A percentile compares a stretch with the other conserved stretches of the same genome.
Conservation (phyloP, 192 early-diverging fungal genomes). For the Coemansia umbellata region DNA sequence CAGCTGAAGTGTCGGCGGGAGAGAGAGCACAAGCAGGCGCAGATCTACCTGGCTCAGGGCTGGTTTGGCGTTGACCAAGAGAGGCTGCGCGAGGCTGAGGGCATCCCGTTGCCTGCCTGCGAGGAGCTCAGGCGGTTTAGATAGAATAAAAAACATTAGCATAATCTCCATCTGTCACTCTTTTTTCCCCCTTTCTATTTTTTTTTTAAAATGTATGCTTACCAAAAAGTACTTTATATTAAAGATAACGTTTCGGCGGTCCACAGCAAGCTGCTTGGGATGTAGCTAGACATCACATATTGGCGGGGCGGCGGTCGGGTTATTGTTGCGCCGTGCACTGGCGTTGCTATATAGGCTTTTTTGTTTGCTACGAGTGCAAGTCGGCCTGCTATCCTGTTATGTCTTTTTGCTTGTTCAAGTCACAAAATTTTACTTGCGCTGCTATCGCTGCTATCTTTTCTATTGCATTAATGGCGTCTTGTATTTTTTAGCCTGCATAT, state of each 20-base stretch:
- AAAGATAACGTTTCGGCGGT: too few relatives aligned
- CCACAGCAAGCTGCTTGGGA: conserved; percentile 15
- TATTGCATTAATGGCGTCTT: conserved; percentile 43
- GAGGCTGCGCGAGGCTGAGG: conserved; percentile 60
- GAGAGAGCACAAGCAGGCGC: conserved; percentile 52
- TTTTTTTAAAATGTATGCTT: neutral
- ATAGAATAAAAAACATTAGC: too few relatives aligned
- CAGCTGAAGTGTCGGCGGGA: conserved; percentile 65
- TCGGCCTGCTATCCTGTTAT: conserved; percentile 65
- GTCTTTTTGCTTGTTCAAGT: conserved; percentile 29
- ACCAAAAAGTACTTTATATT: neutral
- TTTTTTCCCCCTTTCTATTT: conserved; percentile 1
- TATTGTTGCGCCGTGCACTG: conserved; percentile 43
- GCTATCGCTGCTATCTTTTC: conserved; percentile 34
- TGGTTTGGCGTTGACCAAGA: conserved; percentile 65
- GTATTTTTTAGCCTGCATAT: conserved; percentile 42
- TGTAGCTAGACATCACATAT: conserved; percentile 46
- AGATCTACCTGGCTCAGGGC: conserved; percentile 61
- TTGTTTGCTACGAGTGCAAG: conserved; percentile 55
- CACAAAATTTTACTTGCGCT: conserved; percentile 40
- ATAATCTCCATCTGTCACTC: too few relatives aligned
- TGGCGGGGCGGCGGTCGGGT: conserved; percentile 54
- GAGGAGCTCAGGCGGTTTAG: conserved; percentile 61
- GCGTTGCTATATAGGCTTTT: conserved; percentile 23
- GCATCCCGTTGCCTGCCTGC: conserved; percentile 64